Evolutionary conservation across 768 basidiomycete genomes (phyloP).

Genomic region (Paxillus involutus): DNA sequence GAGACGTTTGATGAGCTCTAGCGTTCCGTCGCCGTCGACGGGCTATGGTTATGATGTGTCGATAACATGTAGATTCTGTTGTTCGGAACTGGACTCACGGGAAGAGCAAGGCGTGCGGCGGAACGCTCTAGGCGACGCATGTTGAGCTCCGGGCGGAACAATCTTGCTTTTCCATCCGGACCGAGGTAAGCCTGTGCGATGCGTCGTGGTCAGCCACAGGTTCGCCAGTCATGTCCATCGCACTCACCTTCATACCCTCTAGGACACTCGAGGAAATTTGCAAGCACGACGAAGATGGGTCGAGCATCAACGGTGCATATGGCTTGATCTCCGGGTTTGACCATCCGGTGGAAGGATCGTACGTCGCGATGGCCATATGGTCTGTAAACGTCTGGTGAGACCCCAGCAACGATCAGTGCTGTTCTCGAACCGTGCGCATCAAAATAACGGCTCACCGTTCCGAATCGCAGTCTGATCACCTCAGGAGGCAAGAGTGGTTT

Average conservation of each 20-base stretch:
- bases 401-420: not conserved
- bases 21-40: conserved; percentile 47
- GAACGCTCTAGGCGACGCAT: conserved; percentile 79
- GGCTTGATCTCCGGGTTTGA: conserved; percentile 71
- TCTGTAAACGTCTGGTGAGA: conserved; percentile 58
- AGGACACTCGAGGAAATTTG: conserved; percentile 63
- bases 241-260: conserved; percentile 67
- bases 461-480: conserved; percentile 41
- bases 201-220: not conserved
- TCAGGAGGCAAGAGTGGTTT: conserved; percentile 53
- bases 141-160: conserved; percentile 85
- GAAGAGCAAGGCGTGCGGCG: conserved; percentile 69
- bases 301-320: conserved; percentile 57
- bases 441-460: not conserved
- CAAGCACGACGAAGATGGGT: conserved; percentile 54
- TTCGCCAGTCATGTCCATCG: not conserved
- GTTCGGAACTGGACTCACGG: conserved; percentile 40
- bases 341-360: conserved; percentile 67
- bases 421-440: no score
- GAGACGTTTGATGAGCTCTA: conserved; percentile 62
- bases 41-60: conserved; percentile 21
- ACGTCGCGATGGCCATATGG: conserved; percentile 73
- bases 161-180: conserved; percentile 66
- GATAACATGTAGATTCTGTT: conserved; percentile 19
- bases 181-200: conserved; percentile 60